Base-by-base conservation (phyloP, 768 basidiomycete genomes). In the Royoungia palumana region DNA sequence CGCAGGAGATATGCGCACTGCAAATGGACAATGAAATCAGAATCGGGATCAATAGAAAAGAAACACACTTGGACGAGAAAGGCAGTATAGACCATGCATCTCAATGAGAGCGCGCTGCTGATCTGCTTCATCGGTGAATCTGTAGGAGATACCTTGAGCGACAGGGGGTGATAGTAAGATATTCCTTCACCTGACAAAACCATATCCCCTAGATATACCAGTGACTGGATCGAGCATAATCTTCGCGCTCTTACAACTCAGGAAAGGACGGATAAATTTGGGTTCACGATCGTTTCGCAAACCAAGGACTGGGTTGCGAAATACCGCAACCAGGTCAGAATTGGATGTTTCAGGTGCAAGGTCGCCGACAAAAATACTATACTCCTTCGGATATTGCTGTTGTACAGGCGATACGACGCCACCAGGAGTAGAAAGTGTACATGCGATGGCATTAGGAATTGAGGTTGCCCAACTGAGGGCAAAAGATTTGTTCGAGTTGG, bases 331-430 rank as follows among this genome's bases (percentile, higher is more conserved):
- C n/a, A 95, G 74, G 66, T 96, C 93, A n/a, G 88, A 88, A 69
- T 95, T 94, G 57, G 89, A 91, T 6, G 90, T 90, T 69, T 94
- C 92, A 10, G 92, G 87, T 3, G 91, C 91, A 37, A 96, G 78
- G 68, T 96, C 93, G 37, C 93, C 93, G 3, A 95, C 93, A 60
- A 96, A 96, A 46, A 96, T 91, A 67, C 89, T 91, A 64, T 87
- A 94, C 70, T 95, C 94, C 66, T 85, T 90, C 30, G 82, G 80
- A 54, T 79, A 86, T 63, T 82, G 84, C 47, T 80, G 79, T 46
- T 74, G 72, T 8, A 69, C 43, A 14, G 62, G 63, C 12, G 71
- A 60, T 13, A 63, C 54, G 47, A 55, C 49, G 11, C 50, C 47
- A 19, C 56, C 50, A 34, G 70, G 61, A 46, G 72, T 53, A 4